Percentiles rank a stretch among this genome's conserved stretches.
These are phyloP conservation scores for Amanita rimosa DNA, from an alignment of 768 basidiomycete genomes.

Conservation along the genomic window DNA sequence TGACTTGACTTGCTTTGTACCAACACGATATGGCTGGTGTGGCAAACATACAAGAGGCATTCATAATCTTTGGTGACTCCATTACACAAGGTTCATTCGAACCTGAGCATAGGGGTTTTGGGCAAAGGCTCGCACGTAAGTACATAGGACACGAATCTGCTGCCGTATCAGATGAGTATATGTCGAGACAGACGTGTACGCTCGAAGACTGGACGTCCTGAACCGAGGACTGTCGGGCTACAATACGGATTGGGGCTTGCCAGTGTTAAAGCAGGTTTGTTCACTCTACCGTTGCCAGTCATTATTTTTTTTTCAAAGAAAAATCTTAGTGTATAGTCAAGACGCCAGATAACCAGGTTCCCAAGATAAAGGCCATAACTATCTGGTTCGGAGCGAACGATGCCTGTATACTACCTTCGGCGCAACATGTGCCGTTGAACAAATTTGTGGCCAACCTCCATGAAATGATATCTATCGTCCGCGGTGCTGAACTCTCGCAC, in stretches of 20 bases:
- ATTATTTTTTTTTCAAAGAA: background rate
- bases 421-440: constrained; percentile 68
- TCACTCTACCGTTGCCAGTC: background rate
- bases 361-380: constrained; percentile 60
- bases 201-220: constrained; percentile 72
- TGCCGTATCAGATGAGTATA: constrained; percentile 2
- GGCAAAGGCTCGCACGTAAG: constrained; percentile 57
- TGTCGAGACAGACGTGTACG: constrained; percentile 49
- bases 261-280: constrained; percentile 62
- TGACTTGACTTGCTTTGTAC: too few relatives aligned
- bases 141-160: constrained; percentile 7
- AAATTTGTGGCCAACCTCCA: constrained; percentile 55
- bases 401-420: constrained; percentile 48
- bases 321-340: constrained; percentile 45
- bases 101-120: constrained; percentile 41
- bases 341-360: constrained; percentile 33
- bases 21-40: constrained; percentile 23
- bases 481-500: constrained; percentile 45
- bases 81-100: constrained; percentile 65
- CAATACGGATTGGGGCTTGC: constrained; percentile 79
- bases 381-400: constrained; percentile 94
- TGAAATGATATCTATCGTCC: constrained; percentile 51
- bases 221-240: constrained; percentile 83
- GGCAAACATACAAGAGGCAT: constrained; percentile 45
- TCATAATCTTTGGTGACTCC: constrained; percentile 77